Evolutionary conservation across 352 stramenopile genomes (phyloP).

Genomic region (Phytophthora niederhauseri): DNA sequence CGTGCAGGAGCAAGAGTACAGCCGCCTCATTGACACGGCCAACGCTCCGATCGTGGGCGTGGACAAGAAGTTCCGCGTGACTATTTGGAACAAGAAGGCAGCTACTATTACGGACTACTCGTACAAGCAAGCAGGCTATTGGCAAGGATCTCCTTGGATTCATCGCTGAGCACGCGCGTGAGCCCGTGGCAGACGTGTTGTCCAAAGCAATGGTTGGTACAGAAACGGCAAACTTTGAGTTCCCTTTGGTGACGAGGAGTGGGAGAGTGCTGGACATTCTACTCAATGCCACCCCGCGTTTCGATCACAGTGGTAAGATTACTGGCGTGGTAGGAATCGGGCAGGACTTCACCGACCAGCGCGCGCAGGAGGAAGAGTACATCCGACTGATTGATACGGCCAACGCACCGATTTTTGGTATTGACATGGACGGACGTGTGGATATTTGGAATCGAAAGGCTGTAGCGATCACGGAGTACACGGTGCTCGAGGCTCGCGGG

Average conservation of each 20-base stretch:
- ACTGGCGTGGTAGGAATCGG: conserved; percentile 81
- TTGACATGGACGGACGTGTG: conserved; percentile 81
- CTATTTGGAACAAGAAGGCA: conserved; percentile 95
- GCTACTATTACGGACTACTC: conserved; percentile 89
- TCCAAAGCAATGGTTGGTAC: conserved; percentile 65
- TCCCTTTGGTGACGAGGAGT: conserved; percentile 78
- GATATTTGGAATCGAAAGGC: conserved; percentile 94
- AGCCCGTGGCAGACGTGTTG: conserved; percentile 69
- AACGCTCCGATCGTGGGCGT: conserved; percentile 88
- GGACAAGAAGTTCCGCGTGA: conserved; percentile 81
- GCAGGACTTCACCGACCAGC: conserved; percentile 83
- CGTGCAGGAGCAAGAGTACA: conserved; percentile 85
- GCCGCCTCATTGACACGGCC: conserved; percentile 77
- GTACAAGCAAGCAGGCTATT: conserved; percentile 83
- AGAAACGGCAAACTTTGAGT: conserved; percentile 88
- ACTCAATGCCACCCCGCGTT: conserved; percentile 79
- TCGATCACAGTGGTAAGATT: conserved; percentile 73
- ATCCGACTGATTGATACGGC: conserved; percentile 89
- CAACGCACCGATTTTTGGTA: conserved; percentile 91
- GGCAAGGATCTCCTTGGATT: conserved; percentile 75
- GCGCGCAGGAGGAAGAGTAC: conserved; percentile 89
- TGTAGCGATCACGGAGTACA: conserved; percentile 91
- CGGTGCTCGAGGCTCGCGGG: conserved; percentile 88
- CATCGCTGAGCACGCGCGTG: conserved; percentile 68
- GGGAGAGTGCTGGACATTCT: conserved; percentile 77